Base-by-base conservation (phyloP, 2,329 filamentous ascomycete species). In the Scopulariopsis brevicaulis region DNA sequence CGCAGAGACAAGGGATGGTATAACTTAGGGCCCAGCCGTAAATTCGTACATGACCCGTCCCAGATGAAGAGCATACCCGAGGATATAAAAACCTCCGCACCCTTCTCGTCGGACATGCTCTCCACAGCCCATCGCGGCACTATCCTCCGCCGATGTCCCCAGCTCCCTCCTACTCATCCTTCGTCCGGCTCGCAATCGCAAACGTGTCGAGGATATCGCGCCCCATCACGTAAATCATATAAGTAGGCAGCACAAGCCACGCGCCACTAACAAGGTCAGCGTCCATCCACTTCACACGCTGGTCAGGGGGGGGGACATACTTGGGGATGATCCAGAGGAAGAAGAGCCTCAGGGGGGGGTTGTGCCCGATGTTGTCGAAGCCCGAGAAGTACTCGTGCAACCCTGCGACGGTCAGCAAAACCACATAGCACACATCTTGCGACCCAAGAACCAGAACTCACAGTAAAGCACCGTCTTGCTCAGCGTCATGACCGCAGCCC, bases 391-490 rank as follows among this genome's bases (percentile, higher is more conserved):
- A 79, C 64, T 84, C 81, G 58, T 81, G 76, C 54, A 78, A 68
- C 79, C 78, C 80, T 83, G 46, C 53, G 35, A 22, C 34, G 15
- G 54, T 55, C 24, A 55, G 54, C 37, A 46, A 53, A 6, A 10
- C 48, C 22, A 24, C 52, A 12, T 8, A 7, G 2, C 7, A 25
- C 6, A 2, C 22, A 7, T 28, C 24, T 50, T 20, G 22, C 4
- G 11, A 25, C 24, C 22, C 12, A 2, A 24, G 51, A 56, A 43
- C 5, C n/a, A 53, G 53, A 61, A 74, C 79, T 67, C 62, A 81
- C 81, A 82, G 65, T 84, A 84, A 2, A 84, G 67, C 12, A 77
- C 66, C n/a, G 81, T 84, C 75, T 84, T 84, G 73, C 77, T 81
- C 12, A 83, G 63, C 1, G 81, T 84, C 81, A 83, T 83, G 57